Conservation (phyloP, 1,284 basidiomycete species). For the Porodaedalea pini region DNA sequence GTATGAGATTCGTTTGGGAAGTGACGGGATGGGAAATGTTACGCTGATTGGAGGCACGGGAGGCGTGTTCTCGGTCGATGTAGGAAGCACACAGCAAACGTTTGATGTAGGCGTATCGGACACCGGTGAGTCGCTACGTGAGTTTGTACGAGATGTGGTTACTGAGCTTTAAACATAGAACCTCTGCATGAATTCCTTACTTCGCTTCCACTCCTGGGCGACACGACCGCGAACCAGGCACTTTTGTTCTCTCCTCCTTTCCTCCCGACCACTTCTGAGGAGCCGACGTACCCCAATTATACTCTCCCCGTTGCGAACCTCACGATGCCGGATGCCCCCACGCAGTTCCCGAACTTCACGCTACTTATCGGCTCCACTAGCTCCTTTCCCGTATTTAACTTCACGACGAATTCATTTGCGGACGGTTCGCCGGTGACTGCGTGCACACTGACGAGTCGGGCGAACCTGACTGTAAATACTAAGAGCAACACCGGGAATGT, state of each 20-base stretch:
- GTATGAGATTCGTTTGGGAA: conserved; percentile 46
- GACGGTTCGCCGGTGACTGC: conserved; percentile 53
- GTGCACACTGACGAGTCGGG: conserved; percentile 46
- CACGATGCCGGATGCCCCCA: conserved; percentile 43
- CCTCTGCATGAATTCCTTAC: conserved; percentile 46
- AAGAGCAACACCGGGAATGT: conserved; percentile 20
- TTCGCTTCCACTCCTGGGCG: conserved; percentile 60
- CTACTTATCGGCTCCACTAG: conserved; percentile 22
- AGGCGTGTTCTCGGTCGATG: conserved; percentile 48
- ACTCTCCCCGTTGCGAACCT: conserved; percentile 63
- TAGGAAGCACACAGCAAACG: conserved; percentile 34
- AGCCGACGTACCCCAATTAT: conserved; percentile 76
- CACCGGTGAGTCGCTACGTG: conserved; percentile 37
- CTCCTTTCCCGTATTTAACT: conserved; percentile 22
- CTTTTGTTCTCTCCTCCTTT: conserved; percentile 75
- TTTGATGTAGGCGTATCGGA: conserved; percentile 60
- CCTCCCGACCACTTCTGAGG: conserved; percentile 28
- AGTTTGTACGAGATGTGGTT: neutral
- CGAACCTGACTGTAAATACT: conserved; percentile 34
- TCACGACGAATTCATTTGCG: conserved; percentile 29
- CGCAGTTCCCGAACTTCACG: conserved; percentile 28
- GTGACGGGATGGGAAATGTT: conserved; percentile 57
- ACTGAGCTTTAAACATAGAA: conserved; percentile 26
- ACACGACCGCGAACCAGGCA: conserved; percentile 71
- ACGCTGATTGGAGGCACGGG: conserved; percentile 38